Evolutionary conservation across 106 monocot species (phyloP), one percentile per base, ranked within the genome.

Genomic region (Platanthera guangdongensis): DNA sequence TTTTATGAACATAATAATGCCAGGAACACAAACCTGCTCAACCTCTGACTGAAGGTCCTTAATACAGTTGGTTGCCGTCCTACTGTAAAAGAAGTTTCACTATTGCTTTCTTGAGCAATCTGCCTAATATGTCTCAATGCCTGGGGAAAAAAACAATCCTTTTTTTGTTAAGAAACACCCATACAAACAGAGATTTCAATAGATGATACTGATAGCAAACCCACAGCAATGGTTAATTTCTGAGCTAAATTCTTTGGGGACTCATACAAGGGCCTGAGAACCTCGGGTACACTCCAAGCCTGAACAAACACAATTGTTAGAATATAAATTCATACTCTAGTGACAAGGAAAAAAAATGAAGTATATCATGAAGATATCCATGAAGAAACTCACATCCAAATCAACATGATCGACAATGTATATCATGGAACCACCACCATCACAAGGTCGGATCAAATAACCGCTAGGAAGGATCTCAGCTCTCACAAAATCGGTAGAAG

Each of bases 361-460:
- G n/a, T n/a, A n/a, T n/a, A n/a, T n/a, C 0, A 25, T 52, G 4
- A 50, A 65, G 4, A 65, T 25, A 7, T 69, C n/a, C n/a, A 50
- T 52, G 39, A 45, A 16, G 25, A 70, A 19, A 67, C 88, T 85
- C 68, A 95, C 94, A 82, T 95, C 87, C 78, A 91, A 83, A 62
- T 95, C 94, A 57, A 95, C 77, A 81, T 95, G 94, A 86, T 95
- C 94, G n/a, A 95, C 94, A 77, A 95, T 95, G 78, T 92, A 87
- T 71, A 95, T 95, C 89, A 95, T 95, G 7, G 94, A 95, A 10
- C 94, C 94, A 75, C 92, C 92, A 60, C 94, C 94, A 59, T 95
- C 94, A 62, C 94, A 95, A 3, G 91, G 94, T 46, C 92, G 79
- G 51, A 95, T 95, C 55, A 95, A 81, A 87, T 87, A 95, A 45